A percentile compares a stretch with the other conserved stretches of the same genome.
These are phyloP conservation scores for Cymodocea nodosa DNA, from an alignment of 116 monocot species.

Conservation along the genomic window DNA sequence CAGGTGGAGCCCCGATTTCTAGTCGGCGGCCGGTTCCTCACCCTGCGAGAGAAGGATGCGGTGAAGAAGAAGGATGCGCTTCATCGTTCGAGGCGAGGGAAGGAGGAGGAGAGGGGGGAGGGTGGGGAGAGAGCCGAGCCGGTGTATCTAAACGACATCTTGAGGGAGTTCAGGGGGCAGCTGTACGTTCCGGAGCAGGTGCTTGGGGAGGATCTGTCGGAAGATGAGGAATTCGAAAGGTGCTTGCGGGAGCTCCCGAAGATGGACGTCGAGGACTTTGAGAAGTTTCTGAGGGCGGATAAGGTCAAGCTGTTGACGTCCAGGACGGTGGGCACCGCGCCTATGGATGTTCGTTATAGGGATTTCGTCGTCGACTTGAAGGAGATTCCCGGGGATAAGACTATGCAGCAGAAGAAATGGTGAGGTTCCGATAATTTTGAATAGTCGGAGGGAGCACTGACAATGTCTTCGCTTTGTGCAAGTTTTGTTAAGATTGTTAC, in stretches of 20 bases:
- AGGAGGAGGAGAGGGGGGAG: conserved; percentile 1
- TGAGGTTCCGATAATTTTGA: conserved; percentile 4
- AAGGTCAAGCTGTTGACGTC: conserved; percentile 54
- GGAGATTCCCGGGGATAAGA: conserved; percentile 63
- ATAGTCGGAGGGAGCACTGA: too few relatives aligned
- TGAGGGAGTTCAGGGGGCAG: conserved; percentile 63
- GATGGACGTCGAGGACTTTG: conserved; percentile 55
- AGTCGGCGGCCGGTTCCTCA: conserved; percentile 49
- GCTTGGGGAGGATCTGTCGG: conserved; percentile 36
- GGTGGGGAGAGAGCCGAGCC: conserved; percentile 11
- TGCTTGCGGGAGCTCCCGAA: conserved; percentile 39
- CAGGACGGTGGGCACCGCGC: conserved; percentile 16
- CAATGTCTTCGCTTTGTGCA: too few relatives aligned
- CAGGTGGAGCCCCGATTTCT: conserved; percentile 74
- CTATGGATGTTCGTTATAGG: conserved; percentile 15
- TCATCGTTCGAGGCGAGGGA: neutral
- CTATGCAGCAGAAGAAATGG: conserved; percentile 55
- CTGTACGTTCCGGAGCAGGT: conserved; percentile 79
- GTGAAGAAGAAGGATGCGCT: neutral
- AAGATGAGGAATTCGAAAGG: conserved; percentile 63
- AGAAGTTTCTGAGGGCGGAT: conserved; percentile 47
- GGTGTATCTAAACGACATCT: conserved; percentile 61
- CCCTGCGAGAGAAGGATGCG: conserved; percentile 45
- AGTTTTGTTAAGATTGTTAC: neutral
- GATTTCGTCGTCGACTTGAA: conserved; percentile 68